phyloP scores from a whole-genome alignment of 345 rosid species.

The Cardamine chenopodiifolia region DNA sequence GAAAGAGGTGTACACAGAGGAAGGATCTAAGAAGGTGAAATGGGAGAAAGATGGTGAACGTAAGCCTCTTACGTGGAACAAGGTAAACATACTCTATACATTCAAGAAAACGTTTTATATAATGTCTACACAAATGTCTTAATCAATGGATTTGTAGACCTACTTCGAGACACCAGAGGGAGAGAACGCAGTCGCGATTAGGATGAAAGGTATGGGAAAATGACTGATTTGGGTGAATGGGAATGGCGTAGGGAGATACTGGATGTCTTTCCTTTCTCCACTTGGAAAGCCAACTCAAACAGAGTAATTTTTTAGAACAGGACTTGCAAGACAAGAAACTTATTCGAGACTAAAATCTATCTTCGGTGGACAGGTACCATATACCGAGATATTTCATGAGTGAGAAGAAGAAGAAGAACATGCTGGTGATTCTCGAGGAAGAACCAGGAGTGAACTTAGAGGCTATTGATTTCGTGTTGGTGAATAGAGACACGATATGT shows the following conservation, averaged over 20 bases:
- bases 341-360: background rate
- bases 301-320: slow-evolving; percentile 35
- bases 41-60: slow-evolving; percentile 50
- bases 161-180: slow-evolving; percentile 71
- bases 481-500: slow-evolving; percentile 75
- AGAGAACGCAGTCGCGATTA: slow-evolving; percentile 53
- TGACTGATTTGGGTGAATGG: slow-evolving; percentile 91
- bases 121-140: background rate
- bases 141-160: slow-evolving; percentile 45
- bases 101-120: background rate
- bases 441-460: slow-evolving; percentile 54
- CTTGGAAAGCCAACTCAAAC: slow-evolving; percentile 62
- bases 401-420: slow-evolving; percentile 50
- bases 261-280: slow-evolving; percentile 76
- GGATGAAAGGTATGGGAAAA: slow-evolving; percentile 65
- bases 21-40: slow-evolving; percentile 52
- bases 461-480: slow-evolving; percentile 52
- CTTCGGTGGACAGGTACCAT: slow-evolving; percentile 47
- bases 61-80: slow-evolving; percentile 69
- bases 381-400: slow-evolving; percentile 73
- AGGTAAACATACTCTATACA: slow-evolving; percentile 49
- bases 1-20: slow-evolving; percentile 46
- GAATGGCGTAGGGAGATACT: slow-evolving; percentile 74
- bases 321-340: background rate
- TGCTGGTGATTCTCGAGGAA: slow-evolving; percentile 74